Evolutionary conservation across 2,329 filamentous ascomycete species (phyloP).

Genomic region (Clathrospora elynae): DNA sequence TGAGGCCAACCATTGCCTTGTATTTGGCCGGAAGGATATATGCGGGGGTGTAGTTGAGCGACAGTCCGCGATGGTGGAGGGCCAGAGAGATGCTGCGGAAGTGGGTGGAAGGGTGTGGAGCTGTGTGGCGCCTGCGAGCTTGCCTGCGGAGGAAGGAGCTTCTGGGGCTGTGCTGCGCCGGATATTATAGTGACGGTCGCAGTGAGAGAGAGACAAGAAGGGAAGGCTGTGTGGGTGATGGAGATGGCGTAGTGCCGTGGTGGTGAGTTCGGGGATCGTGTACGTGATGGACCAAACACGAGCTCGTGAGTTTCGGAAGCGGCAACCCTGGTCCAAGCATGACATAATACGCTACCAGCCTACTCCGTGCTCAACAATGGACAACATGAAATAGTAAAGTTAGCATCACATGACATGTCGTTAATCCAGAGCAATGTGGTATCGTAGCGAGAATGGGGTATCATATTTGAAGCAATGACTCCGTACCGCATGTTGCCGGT

Average conservation of each 20-base stretch:
- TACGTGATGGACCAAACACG: constrained; percentile 34
- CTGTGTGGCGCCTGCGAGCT: constrained; percentile 43
- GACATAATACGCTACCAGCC: constrained; percentile 22
- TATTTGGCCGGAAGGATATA: constrained; percentile 15
- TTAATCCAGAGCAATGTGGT: not conserved
- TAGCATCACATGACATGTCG: constrained; percentile 5
- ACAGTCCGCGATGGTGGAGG: constrained; percentile 29
- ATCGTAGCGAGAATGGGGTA: constrained; percentile 34
- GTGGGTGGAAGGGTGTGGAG: constrained; percentile 45
- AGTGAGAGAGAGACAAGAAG: constrained; percentile 42
- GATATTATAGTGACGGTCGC: constrained; percentile 16
- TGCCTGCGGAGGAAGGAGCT: constrained; percentile 10
- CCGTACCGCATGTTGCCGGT: constrained; percentile 25
- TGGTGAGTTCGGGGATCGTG: constrained; percentile 32
- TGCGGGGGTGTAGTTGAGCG: constrained; percentile 17
- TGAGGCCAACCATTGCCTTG: constrained; percentile 80
- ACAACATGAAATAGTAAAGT: constrained; percentile 1
- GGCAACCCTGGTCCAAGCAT: constrained; percentile 25
- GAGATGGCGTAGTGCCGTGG: constrained; percentile 40
- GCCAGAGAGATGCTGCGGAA: constrained; percentile 35
- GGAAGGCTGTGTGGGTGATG: constrained; percentile 34
- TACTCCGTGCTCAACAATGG: constrained; percentile 8
- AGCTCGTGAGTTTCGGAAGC: constrained; percentile 27
- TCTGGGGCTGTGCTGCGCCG: constrained; percentile 18
- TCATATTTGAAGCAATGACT: constrained; percentile 37